A percentile compares a stretch with the other conserved stretches of the same genome.
Conservation (phyloP, 1,139 yeast species). For the Blastobotrys malaysiensis region DNA sequence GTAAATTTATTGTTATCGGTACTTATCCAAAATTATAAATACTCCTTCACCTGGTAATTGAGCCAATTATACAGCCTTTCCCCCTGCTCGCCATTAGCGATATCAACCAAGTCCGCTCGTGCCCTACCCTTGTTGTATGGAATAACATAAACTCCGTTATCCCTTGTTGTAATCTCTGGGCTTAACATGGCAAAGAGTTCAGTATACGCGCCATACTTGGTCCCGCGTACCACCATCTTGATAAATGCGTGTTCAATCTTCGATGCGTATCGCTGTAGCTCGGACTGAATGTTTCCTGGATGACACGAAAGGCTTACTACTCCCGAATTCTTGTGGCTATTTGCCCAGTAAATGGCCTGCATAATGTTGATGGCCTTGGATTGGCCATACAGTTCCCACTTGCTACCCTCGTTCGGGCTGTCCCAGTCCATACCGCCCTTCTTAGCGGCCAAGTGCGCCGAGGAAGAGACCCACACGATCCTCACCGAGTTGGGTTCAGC, state of each 20-base stretch:
- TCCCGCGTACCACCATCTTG: conserved; percentile 9
- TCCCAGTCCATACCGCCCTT: conserved; percentile 23
- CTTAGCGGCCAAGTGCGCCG: conserved; percentile 29
- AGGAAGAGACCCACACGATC: conserved; percentile 45
- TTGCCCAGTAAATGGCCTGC: conserved; percentile 43
- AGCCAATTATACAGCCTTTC: conserved; percentile 31
- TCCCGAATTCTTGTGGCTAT: conserved; percentile 32
- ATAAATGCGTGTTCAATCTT: conserved; percentile 15
- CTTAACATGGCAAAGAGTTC: conserved; percentile 39
- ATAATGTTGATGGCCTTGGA: conserved; percentile 44
- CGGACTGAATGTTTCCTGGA: conserved; percentile 45
- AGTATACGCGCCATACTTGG: conserved; percentile 41
- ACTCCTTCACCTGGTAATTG: no score
- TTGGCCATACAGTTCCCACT: conserved; percentile 37
- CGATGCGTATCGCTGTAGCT: conserved; percentile 39
- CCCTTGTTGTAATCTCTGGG: conserved; percentile 33
- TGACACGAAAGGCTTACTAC: conserved; percentile 41
- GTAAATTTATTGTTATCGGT: no score
- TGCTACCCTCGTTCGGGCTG: no score
- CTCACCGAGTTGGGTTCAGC: conserved; percentile 26
- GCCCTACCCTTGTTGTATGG: conserved; percentile 21
- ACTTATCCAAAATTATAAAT: no score
- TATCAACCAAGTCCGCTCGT: conserved; percentile 24
- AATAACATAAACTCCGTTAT: conserved; percentile 35
- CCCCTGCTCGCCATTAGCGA: conserved; percentile 31